Percentiles rank a stretch among this genome's conserved stretches.
Evolutionary conservation across 345 rosid species (phyloP).

Genomic region (Gossypium mustelinum): DNA sequence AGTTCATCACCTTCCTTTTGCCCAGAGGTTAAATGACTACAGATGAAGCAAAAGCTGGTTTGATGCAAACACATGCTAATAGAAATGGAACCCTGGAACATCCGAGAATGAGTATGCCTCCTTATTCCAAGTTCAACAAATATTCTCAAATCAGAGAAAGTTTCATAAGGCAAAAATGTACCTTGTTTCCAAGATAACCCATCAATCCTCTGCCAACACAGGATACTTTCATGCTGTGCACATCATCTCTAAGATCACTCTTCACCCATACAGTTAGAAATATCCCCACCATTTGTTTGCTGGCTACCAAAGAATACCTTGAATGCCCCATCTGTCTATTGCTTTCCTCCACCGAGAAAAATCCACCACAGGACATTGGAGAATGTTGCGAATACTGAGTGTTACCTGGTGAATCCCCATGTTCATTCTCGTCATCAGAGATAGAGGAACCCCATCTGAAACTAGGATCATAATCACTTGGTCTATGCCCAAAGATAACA

Average conservation of each 20-base stretch:
- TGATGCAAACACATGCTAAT: constrained; percentile 94
- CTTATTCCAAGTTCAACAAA: constrained; percentile 3
- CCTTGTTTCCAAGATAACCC: constrained; percentile 99
- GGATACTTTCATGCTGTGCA: constrained; percentile 80
- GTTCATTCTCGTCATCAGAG: constrained; percentile 65
- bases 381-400: constrained; percentile 41
- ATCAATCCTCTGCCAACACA: constrained; percentile 99
- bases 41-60: constrained; percentile 94
- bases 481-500: constrained; percentile 52
- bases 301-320: constrained; percentile 79
- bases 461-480: constrained; percentile 62
- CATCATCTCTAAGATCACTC: constrained; percentile 69
- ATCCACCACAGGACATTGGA: constrained; percentile 45
- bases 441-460: constrained; percentile 59
- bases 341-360: constrained; percentile 50
- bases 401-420: constrained; percentile 51
- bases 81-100: constrained; percentile 89
- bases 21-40: constrained; percentile 94
- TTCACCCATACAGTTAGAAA: constrained; percentile 91
- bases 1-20: constrained; percentile 97
- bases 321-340: constrained; percentile 47
- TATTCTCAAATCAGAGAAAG: constrained; percentile 13
- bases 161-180: constrained; percentile 22
- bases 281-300: constrained; percentile 98
- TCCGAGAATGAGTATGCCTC: constrained; percentile 16